These are phyloP conservation scores for Salvia sclarea DNA, from an alignment of 305 asterid species.

Conservation along the genomic window DNA sequence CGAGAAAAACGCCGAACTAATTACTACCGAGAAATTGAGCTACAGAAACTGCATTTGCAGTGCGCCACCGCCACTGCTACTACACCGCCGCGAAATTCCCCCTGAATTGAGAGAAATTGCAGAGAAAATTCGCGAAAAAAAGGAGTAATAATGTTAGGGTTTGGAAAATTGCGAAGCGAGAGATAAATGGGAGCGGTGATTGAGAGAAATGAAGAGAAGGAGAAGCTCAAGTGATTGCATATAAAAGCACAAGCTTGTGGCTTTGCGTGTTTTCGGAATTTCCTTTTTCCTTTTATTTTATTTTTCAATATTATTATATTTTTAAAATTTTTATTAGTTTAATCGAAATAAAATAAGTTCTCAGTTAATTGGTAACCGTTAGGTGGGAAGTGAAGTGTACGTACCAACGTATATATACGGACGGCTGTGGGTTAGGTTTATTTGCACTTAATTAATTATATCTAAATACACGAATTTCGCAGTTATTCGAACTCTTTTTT, in stretches of 20 bases:
- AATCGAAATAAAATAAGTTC: background rate
- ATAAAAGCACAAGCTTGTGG: conserved; percentile 16
- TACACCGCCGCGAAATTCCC: conserved; percentile 6
- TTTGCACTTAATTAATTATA: too few species aligned
- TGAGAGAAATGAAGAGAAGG: conserved; percentile 12
- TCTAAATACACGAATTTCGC: too few species aligned
- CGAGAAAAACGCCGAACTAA: conserved; percentile 9
- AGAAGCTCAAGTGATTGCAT: conserved; percentile 11
- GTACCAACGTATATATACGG: conserved; percentile 11
- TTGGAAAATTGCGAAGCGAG: conserved; percentile 13
- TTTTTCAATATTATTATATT: background rate
- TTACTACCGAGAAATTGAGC: conserved; percentile 24
- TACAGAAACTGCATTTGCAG: conserved; percentile 28
- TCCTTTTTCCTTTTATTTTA: background rate
- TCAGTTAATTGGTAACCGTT: conserved; percentile 15
- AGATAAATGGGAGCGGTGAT: conserved; percentile 8
- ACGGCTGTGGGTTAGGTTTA: background rate
- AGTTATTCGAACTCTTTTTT: too few species aligned
- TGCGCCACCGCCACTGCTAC: conserved; percentile 26
- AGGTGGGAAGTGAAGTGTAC: conserved; percentile 24
- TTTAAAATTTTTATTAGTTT: background rate
- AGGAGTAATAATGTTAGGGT: conserved; percentile 9
- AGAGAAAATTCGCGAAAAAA: background rate
- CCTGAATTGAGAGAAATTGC: conserved; percentile 19
- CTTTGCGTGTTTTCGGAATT: conserved; percentile 37